Conservation (phyloP, 257 asterid genomes). For the Penstemon newberryi region DNA sequence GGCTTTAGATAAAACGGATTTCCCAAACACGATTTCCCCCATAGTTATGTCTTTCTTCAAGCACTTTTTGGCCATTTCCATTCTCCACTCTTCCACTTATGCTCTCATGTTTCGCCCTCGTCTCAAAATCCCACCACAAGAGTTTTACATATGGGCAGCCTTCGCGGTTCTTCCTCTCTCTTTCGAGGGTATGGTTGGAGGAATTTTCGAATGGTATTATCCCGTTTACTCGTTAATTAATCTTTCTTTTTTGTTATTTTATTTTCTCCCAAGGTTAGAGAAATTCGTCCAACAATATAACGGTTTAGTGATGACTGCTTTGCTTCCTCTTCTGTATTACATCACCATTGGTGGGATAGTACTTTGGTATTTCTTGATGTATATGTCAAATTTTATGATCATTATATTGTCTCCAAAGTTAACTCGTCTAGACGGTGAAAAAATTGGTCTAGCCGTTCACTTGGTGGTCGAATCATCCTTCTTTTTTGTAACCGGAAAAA, state of each 20-base stretch:
- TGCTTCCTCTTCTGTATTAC: neutral
- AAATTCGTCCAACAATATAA: neutral
- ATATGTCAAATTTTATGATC: neutral
- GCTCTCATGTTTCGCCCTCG: neutral
- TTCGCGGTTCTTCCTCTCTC: neutral
- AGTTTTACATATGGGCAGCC: neutral
- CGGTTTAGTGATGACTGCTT: neutral
- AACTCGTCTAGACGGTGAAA: neutral
- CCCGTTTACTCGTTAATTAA: neutral
- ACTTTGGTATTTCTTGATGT: neutral
- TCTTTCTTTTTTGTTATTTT: neutral
- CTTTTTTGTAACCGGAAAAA: neutral
- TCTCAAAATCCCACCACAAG: neutral
- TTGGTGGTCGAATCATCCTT: neutral
- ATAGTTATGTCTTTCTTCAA: constrained; percentile 5
- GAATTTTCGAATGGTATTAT: too few relatives aligned
- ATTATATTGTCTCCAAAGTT: neutral
- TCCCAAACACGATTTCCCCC: constrained; percentile 15
- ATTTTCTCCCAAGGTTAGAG: neutral
- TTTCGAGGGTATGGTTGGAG: neutral
- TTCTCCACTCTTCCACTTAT: neutral
- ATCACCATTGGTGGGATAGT: neutral
- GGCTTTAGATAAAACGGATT: neutral
- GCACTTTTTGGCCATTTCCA: neutral
- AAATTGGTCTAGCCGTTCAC: neutral